These are phyloP conservation scores for Isoetes taiwanensis DNA, from an alignment of 75 land plant species.

Conservation along the genomic window DNA sequence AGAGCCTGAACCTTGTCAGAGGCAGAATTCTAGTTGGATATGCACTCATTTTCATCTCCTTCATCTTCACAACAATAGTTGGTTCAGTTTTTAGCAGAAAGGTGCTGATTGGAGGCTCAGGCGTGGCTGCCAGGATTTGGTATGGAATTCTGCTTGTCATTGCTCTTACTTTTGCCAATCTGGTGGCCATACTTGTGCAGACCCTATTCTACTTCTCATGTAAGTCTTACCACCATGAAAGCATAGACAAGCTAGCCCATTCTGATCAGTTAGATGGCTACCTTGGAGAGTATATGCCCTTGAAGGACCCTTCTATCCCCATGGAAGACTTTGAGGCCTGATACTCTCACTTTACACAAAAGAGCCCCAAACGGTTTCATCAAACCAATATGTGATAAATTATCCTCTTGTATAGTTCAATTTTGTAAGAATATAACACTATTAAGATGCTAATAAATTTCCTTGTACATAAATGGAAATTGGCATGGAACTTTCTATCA, in stretches of 20 bases:
- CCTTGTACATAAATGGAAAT: no score
- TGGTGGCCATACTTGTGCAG: slow-evolving; percentile 70
- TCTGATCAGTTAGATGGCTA: slow-evolving; percentile 87
- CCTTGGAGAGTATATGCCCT: slow-evolving; percentile 94
- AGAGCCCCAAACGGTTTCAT: no score
- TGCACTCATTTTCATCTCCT: slow-evolving; percentile 35
- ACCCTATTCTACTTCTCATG: slow-evolving; percentile 88
- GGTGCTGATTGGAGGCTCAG: no score
- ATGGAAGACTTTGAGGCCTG: slow-evolving; percentile 54
- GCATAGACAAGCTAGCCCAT: slow-evolving; percentile 62
- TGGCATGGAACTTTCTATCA: no score
- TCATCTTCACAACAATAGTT: slow-evolving; percentile 18
- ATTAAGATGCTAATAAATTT: no score
- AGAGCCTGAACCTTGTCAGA: slow-evolving; percentile 48
- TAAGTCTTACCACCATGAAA: slow-evolving; percentile 76
- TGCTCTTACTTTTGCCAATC: slow-evolving; percentile 43
- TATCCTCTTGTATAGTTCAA: no score
- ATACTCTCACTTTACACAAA: no score
- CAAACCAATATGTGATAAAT: no score
- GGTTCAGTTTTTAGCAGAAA: no score
- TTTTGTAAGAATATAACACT: no score
- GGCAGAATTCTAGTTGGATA: slow-evolving; percentile 41
- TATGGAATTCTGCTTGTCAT: slow-evolving; percentile 39
- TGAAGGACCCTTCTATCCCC: slow-evolving; percentile 78
- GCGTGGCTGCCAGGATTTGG: slow-evolving; percentile 16